Base-by-base conservation (phyloP, 176 grass and related monocot genomes). In the Tuctoria greenei region DNA sequence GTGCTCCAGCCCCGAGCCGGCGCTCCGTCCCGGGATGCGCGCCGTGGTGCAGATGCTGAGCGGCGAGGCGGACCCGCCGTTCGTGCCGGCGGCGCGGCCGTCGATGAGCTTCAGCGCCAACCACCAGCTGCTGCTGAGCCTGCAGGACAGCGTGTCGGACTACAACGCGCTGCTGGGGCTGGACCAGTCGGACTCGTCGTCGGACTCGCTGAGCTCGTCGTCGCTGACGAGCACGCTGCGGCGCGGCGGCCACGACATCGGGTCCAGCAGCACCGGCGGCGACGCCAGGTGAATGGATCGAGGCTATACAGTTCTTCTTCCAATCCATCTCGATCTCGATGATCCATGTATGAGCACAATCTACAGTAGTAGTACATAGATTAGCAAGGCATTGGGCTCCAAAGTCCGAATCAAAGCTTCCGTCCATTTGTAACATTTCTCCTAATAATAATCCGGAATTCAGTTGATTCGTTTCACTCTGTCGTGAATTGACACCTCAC, bases 81-180 rank as follows among this genome's bases (percentile, higher is more conserved):
- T 92, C 75, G 95, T 99, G 27, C 91, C 89, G 23, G 90, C 71
- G 41, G 18, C 87, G 15, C 12, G 86, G 46, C 95, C 95, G 54
- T 92, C 87, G 13, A 95, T 86, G 95, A 98, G 77, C 88, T 83
- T 95, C 82, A 86, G 84, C 77, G 80, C 90, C 15, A 99, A 95
- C 55, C 92, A 92, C 71, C 91, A 92, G 25, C 82, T 99, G 10
- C 77, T 99, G 69, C 83, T 95, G 0, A 90, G 82, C 72, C 84
- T 99, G 36, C 95, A 99, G 81, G 95, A 99, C 59, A 95, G 95
- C 81, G 87, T 95, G 64, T 99, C 95, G 2, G 95, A 99, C 72
- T 99, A 86, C 84, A 92, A 95, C 58, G 91, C 91, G 26, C 82
- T 99, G 26, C 82, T 99, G 54, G 91, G 80, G 4, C 77, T 99